A percentile compares a stretch with the other conserved stretches of the same genome.
Conservation (phyloP, 257 asterid genomes). For the Verbena officinalis region DNA sequence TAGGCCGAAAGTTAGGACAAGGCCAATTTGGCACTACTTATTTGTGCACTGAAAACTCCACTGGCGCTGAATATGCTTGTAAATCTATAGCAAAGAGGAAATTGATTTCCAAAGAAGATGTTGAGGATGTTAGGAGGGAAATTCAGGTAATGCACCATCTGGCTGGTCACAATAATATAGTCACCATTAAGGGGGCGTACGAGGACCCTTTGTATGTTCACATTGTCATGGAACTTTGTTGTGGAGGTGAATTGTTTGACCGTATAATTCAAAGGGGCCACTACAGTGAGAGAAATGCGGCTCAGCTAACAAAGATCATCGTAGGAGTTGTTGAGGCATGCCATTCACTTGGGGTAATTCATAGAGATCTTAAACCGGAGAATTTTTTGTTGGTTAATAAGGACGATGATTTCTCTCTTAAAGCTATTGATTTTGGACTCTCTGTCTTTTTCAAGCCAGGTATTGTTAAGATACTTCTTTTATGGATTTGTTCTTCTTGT, state of each 20-base stretch:
- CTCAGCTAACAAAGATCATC: constrained; percentile 84
- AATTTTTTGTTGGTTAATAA: constrained; percentile 90
- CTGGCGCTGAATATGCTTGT: constrained; percentile 80
- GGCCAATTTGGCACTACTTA: constrained; percentile 94
- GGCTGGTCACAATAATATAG: constrained; percentile 86
- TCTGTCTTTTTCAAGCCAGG: constrained; percentile 98
- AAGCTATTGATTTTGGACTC: constrained; percentile 97
- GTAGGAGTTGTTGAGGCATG: constrained; percentile 99
- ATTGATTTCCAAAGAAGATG: constrained; percentile 85
- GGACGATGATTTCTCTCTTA: constrained; percentile 93
- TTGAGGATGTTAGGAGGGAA: constrained; percentile 93
- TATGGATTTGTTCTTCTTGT: constrained; percentile 11
- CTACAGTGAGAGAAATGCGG: constrained; percentile 94
- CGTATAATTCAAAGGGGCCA: constrained; percentile 96
- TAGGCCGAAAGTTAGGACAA: constrained; percentile 89
- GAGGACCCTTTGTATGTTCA: constrained; percentile 89
- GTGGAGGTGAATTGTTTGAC: constrained; percentile 93
- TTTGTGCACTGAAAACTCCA: constrained; percentile 66
- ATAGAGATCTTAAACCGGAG: constrained; percentile 96
- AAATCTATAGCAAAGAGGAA: constrained; percentile 92
- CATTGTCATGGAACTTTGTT: constrained; percentile 94
- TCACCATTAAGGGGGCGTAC: constrained; percentile 88
- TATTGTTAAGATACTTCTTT: constrained; percentile 25
- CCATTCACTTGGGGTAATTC: constrained; percentile 98
- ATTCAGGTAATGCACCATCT: constrained; percentile 99